phyloP scores from a whole-genome alignment of 257 asterid species.

The Fraxinus cuspidata region DNA sequence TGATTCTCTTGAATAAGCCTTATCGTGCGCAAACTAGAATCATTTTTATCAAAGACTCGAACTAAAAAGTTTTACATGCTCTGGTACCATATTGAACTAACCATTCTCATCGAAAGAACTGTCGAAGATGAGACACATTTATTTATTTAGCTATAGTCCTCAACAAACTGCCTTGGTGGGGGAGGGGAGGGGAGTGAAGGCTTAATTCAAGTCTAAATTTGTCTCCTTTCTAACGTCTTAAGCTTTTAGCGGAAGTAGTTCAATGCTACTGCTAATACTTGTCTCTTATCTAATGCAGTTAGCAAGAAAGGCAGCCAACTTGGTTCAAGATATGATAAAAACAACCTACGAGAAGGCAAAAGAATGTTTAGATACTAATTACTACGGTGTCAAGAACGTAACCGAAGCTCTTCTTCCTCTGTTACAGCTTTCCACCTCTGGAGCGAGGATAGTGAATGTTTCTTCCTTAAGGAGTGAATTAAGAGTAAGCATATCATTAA shows the following conservation, averaged over 20 bases:
- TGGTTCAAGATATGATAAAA: constrained; percentile 55
- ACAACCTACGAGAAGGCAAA: constrained; percentile 58
- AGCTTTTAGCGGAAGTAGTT: background rate
- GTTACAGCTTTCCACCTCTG: constrained; percentile 52
- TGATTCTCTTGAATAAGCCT: too few relatives aligned
- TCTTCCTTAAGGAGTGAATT: constrained; percentile 73
- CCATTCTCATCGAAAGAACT: background rate
- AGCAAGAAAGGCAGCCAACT: constrained; percentile 59
- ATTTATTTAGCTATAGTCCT: background rate
- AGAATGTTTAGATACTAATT: constrained; percentile 67
- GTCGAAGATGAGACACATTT: background rate
- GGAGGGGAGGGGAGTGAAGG: background rate
- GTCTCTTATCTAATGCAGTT: constrained; percentile 46
- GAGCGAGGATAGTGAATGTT: constrained; percentile 73
- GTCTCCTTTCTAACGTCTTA: background rate
- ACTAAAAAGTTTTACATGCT: background rate
- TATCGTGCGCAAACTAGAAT: too few relatives aligned
- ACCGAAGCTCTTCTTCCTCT: constrained; percentile 78
- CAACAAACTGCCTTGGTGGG: background rate
- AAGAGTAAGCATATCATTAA: constrained; percentile 41
- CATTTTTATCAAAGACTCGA: background rate
- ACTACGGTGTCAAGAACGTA: constrained; percentile 68
- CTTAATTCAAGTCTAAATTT: background rate
- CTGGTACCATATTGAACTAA: background rate
- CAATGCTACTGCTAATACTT: background rate